These are phyloP conservation scores for Pythium aristosporum DNA, from an alignment of 352 stramenopile species.

Conservation along the genomic window DNA sequence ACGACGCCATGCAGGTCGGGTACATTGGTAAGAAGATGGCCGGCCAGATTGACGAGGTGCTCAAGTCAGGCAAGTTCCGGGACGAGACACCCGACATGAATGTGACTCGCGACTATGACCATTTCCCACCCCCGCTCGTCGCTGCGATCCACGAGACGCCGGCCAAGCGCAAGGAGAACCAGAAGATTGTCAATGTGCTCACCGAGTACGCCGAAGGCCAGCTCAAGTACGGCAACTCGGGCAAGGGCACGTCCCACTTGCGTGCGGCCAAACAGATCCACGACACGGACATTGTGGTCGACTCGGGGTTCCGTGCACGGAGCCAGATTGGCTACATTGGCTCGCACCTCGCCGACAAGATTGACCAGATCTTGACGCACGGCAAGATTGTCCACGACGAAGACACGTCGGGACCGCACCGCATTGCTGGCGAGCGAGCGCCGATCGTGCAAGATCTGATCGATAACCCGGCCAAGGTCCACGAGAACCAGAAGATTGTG, in stretches of 20 bases:
- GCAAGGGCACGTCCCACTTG: slow-evolving; percentile 69
- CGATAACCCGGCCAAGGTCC: slow-evolving; percentile 47
- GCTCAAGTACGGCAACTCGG: slow-evolving; percentile 65
- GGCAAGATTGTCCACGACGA: slow-evolving; percentile 60
- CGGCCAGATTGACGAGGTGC: slow-evolving; percentile 55
- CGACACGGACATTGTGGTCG: slow-evolving; percentile 46
- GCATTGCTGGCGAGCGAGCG: slow-evolving; percentile 44
- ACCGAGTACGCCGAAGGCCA: slow-evolving; percentile 71
- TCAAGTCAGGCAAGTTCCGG: slow-evolving; percentile 49
- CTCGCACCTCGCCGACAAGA: slow-evolving; percentile 74
- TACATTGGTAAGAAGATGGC: slow-evolving; percentile 66
- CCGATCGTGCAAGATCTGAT: slow-evolving; percentile 74
- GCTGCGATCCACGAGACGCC: slow-evolving; percentile 41
- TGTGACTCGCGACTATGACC: slow-evolving; percentile 44
- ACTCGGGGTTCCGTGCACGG: slow-evolving; percentile 45
- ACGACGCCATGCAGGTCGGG: slow-evolving; percentile 38
- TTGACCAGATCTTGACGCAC: slow-evolving; percentile 73
- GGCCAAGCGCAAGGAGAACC: slow-evolving; percentile 57
- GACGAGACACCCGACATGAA: slow-evolving; percentile 49
- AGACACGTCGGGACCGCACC: slow-evolving; percentile 29
- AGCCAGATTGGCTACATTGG: slow-evolving; percentile 54
- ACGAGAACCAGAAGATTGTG: slow-evolving; percentile 71
- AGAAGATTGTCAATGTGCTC: slow-evolving; percentile 62
- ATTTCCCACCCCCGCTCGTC: slow-evolving; percentile 47
- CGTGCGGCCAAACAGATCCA: slow-evolving; percentile 66